A percentile compares a stretch with the other conserved stretches of the same genome.
Conservation (phyloP, 2,329 filamentous ascomycete species). For the Colletotrichum somersetense region DNA sequence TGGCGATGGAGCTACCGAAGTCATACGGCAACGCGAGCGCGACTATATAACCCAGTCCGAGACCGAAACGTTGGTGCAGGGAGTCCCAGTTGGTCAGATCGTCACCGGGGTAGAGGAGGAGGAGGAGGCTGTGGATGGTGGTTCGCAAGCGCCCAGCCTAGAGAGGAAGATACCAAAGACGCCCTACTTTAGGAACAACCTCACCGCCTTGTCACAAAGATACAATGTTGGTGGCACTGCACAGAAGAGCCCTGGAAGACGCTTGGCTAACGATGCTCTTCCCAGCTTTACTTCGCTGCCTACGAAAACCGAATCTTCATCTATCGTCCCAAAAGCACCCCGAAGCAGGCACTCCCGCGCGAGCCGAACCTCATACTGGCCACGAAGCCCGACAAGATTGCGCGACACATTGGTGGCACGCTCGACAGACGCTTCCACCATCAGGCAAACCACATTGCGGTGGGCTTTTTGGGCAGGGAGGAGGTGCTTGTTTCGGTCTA, state of each 20-base stretch:
- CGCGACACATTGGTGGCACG: constrained; percentile 61
- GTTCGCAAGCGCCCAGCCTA: constrained; percentile 10
- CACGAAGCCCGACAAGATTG: constrained; percentile 57
- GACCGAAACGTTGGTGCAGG: constrained; percentile 26
- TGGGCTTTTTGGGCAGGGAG: constrained; percentile 76
- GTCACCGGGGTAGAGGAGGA: constrained; percentile 13
- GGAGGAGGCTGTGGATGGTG: constrained; percentile 7
- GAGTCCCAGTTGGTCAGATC: constrained; percentile 37
- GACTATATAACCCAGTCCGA: constrained; percentile 44
- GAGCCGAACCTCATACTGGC: constrained; percentile 64
- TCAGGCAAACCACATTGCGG: constrained; percentile 75
- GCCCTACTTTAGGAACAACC: constrained; percentile 63
- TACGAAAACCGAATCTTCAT: constrained; percentile 70
- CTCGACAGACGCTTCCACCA: constrained; percentile 68
- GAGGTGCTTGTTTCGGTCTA: constrained; percentile 77
- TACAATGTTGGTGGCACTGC: constrained; percentile 60
- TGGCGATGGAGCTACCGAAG: constrained; percentile 50
- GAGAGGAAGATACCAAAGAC: constrained; percentile 45
- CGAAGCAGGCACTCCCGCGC: constrained; percentile 61
- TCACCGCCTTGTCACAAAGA: constrained; percentile 69
- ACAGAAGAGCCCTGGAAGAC: constrained; percentile 10
- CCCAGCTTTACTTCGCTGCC: constrained; percentile 71
- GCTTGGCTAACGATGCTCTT: constrained; percentile 16
- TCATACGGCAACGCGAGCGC: constrained; percentile 53
- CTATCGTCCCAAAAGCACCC: constrained; percentile 63